These are phyloP conservation scores for Microglena sp. DNA, from an alignment of 139 green algal genomes.

Conservation along the genomic window DNA sequence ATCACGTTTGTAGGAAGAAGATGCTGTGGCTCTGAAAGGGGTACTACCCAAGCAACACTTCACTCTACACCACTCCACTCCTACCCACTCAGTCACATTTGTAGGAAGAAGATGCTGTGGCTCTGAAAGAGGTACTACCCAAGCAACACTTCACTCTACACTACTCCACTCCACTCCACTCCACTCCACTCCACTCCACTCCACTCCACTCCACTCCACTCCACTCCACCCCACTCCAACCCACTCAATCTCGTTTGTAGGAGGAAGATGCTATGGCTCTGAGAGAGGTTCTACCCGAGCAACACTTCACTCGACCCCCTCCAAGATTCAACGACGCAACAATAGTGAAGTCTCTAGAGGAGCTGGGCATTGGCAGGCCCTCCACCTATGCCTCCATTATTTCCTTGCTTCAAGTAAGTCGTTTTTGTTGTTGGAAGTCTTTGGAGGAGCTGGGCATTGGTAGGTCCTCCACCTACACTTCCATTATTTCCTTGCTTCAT, in stretches of 20 bases:
- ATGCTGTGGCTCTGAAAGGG: neutral
- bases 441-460: slow-evolving; percentile 82
- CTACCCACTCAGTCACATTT: neutral
- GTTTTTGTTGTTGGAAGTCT: no score
- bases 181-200: no score
- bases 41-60: slow-evolving; percentile 40
- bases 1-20: neutral
- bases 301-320: slow-evolving; percentile 71
- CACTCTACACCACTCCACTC: slow-evolving; percentile 62
- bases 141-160: slow-evolving; percentile 61
- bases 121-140: slow-evolving; percentile 1
- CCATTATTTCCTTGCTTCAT: slow-evolving; percentile 70
- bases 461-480: slow-evolving; percentile 84
- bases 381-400: slow-evolving; percentile 87
- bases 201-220: neutral
- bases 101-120: neutral
- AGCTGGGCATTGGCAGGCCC: slow-evolving; percentile 79
- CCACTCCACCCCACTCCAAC: no score
- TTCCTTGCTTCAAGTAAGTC: slow-evolving; percentile 64
- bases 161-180: no score
- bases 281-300: slow-evolving; percentile 2
- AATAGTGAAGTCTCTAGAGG: slow-evolving; percentile 77
- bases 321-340: slow-evolving; percentile 64
- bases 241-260: neutral
- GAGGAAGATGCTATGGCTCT: neutral